These are phyloP conservation scores for Hortiboletus rubellus DNA, from an alignment of 1,284 basidiomycete genomes.

Conservation along the genomic window DNA sequence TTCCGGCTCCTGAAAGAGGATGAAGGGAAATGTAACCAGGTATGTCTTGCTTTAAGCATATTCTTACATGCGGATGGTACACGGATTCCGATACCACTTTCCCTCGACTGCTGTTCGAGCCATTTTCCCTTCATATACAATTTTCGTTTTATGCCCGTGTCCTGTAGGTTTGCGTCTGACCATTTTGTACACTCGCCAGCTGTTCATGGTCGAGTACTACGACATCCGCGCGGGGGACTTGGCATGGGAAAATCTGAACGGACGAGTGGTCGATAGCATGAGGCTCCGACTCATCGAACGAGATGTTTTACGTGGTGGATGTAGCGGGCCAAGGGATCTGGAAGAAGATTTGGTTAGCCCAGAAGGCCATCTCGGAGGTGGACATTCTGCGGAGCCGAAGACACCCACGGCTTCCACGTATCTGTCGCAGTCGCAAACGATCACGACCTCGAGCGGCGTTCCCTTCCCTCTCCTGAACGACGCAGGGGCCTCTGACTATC, in stretches of 20 bases:
- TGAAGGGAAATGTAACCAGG: constrained; percentile 30
- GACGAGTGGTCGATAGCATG: constrained; percentile 45
- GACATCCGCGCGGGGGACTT: constrained; percentile 56
- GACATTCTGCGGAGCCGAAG: constrained; percentile 38
- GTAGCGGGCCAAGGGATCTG: constrained; percentile 23
- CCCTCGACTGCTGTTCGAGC: constrained; percentile 7
- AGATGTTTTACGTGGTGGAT: constrained; percentile 23
- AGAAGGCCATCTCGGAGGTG: constrained; percentile 35
- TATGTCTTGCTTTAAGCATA: constrained; percentile 18
- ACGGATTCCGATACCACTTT: neutral
- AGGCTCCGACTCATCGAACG: constrained; percentile 34
- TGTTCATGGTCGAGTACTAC: constrained; percentile 62
- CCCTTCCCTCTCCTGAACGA: constrained; percentile 38
- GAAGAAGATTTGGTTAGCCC: constrained; percentile 32
- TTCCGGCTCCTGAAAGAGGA: constrained; percentile 33
- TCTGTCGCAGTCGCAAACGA: constrained; percentile 35
- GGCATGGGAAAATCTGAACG: constrained; percentile 45
- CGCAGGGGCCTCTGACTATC: constrained; percentile 20
- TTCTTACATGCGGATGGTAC: neutral
- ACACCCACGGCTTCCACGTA: constrained; percentile 38
- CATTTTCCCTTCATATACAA: neutral
- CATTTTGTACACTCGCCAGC: constrained; percentile 28
- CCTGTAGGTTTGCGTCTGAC: constrained; percentile 20
- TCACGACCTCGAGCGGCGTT: constrained; percentile 21
- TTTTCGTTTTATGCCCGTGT: constrained; percentile 2